A percentile compares a stretch with the other conserved stretches of the same genome.
phyloP scores from a whole-genome alignment of 495 filamentous ascomycete genomes.

The Pyronema omphalodes region DNA sequence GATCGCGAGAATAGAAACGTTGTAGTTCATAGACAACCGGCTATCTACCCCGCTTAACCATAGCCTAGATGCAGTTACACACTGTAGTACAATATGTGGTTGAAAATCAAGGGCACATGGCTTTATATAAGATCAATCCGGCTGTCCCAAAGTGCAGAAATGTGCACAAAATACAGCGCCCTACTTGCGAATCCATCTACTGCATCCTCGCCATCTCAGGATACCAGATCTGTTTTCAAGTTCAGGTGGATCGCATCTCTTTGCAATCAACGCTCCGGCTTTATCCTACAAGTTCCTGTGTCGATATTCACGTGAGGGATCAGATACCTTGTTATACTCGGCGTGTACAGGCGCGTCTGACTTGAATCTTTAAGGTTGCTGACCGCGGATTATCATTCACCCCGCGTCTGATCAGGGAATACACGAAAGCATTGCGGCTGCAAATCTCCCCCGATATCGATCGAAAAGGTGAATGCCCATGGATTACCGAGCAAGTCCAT shows the following conservation, averaged over 20 bases:
- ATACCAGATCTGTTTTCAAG: background rate
- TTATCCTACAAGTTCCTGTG: background rate
- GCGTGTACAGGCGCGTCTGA: background rate
- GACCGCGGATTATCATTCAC: conserved; percentile 3
- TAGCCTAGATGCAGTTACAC: no score
- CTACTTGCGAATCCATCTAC: background rate
- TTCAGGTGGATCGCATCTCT: background rate
- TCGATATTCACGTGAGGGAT: background rate
- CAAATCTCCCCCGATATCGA: background rate
- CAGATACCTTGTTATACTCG: background rate
- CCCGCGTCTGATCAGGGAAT: background rate
- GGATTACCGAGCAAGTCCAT: conserved; percentile 2
- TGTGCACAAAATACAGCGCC: conserved; percentile 1
- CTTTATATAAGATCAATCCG: background rate
- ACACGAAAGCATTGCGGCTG: background rate
- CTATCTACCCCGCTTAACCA: no score
- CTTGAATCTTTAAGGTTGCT: background rate
- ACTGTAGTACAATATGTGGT: background rate
- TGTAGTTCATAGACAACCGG: no score
- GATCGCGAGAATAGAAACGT: no score
- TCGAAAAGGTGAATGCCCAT: background rate
- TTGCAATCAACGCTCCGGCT: background rate
- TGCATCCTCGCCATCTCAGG: background rate
- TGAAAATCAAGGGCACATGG: background rate
- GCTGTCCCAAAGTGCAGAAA: background rate